Base-by-base conservation (phyloP, 2,329 filamentous ascomycete genomes). In the Setomelanomma holmii region DNA sequence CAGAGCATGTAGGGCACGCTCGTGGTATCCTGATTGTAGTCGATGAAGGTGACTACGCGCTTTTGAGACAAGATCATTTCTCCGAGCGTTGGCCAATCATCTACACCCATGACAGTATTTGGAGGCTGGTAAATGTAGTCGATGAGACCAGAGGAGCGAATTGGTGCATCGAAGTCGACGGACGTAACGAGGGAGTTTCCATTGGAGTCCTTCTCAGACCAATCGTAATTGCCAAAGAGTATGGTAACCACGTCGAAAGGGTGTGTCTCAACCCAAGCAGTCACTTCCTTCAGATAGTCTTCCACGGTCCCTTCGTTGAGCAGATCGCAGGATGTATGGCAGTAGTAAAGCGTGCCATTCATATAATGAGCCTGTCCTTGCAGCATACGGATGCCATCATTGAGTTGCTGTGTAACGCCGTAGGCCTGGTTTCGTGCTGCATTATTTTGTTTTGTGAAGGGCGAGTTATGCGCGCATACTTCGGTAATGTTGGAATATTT, bases 181-280 rank as follows among this genome's bases (percentile, higher is more conserved):
- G 89, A 79, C 4, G 80, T 80, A 16, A 88, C 86, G 68, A 90
- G 89, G 0, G 64, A 56, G 3, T 69, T 67, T n/a, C 69, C 70
- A 21, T 67, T 47, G 0, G 49, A 44, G 45, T 65, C 64, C 40
- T 58, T 68, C 12, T 64, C 41, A 12, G 64, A 58, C 51, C 67
- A 73, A 76, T 93, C 60, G 40, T 60, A 89, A 72, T 97, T 98
- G 51, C 89, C 92, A 38, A 98, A 86, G 24, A 98, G 79, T 63
- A 97, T 87, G 2, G 92, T 96, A 20, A 98, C 83, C 4, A 97
- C 89, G 55, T 98, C 93, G 76, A 91, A 95, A 0, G 92, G 93
- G 63, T 97, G 88, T 1, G 71, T 66, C 12, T 83, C 81, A 1
- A 97, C 85, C 93, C 93, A 98, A 43, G 79, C 73, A 21, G 81